phyloP scores from a whole-genome alignment of 768 basidiomycete species.

The Pisolithus marmoratus region DNA sequence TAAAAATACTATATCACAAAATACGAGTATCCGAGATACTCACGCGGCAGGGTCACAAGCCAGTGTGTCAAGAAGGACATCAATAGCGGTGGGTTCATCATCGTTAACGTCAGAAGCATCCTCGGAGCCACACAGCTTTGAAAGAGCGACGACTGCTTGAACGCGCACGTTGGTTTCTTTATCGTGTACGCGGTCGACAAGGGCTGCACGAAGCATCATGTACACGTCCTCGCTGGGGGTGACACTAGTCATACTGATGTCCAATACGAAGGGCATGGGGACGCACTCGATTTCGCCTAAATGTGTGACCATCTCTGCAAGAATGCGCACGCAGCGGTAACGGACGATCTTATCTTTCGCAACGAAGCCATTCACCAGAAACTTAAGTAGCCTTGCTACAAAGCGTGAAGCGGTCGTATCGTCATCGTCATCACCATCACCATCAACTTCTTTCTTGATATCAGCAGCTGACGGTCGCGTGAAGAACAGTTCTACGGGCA shows the following conservation, averaged over 20 bases:
- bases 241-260: neutral
- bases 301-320: conserved; percentile 73
- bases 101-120: conserved; percentile 51
- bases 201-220: conserved; percentile 46
- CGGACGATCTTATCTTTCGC: conserved; percentile 87
- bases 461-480: conserved; percentile 30
- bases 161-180: conserved; percentile 73
- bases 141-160: conserved; percentile 75
- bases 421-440: conserved; percentile 50
- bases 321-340: conserved; percentile 71
- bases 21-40: conserved; percentile 22
- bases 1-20: neutral
- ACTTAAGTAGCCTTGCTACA: conserved; percentile 58
- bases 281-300: conserved; percentile 85
- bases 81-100: conserved; percentile 40
- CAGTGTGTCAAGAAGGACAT: conserved; percentile 63
- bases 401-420: conserved; percentile 70
- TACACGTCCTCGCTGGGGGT: conserved; percentile 70
- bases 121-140: conserved; percentile 70
- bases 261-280: neutral
- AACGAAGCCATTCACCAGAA: conserved; percentile 69
- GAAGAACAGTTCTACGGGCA: neutral
- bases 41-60: conserved; percentile 73
- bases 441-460: conserved; percentile 24
- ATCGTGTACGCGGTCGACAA: conserved; percentile 72